Percentiles rank a stretch among this genome's conserved stretches.
phyloP scores from a whole-genome alignment of 2,329 filamentous ascomycete genomes.

The Verticillium nubilum region DNA sequence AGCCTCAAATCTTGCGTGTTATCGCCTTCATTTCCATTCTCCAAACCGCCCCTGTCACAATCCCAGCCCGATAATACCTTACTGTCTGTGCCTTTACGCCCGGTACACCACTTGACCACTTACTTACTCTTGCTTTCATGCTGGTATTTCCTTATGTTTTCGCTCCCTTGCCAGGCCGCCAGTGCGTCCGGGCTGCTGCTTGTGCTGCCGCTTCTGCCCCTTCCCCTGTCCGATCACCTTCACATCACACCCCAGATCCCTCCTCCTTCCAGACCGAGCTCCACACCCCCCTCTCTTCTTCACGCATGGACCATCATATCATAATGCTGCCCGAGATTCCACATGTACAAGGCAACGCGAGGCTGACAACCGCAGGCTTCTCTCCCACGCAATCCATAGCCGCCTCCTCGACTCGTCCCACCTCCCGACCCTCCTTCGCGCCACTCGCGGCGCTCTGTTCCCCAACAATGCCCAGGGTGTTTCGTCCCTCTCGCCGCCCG shows the following conservation, averaged over 20 bases:
- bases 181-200: not conserved
- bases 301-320: constrained; percentile 12
- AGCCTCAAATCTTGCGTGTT: constrained; percentile 6
- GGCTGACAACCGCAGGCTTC: constrained; percentile 37
- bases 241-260: constrained; percentile 6
- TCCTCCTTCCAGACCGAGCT: constrained; percentile 1
- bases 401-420: constrained; percentile 58
- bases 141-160: too few species aligned
- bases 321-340: not conserved
- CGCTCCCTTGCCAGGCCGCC: not conserved
- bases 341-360: constrained; percentile 5
- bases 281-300: constrained; percentile 15
- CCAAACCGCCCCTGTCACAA: not conserved
- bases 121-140: not conserved
- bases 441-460: constrained; percentile 74
- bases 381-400: constrained; percentile 51
- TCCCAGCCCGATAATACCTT: not conserved
- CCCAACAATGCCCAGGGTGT: constrained; percentile 75
- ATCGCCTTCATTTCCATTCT: constrained; percentile 2
- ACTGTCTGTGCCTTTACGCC: not conserved
- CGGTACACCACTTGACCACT: not conserved
- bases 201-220: not conserved
- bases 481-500: constrained; percentile 54
- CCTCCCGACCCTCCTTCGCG: constrained; percentile 62
- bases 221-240: constrained; percentile 2